Evolutionary conservation across 257 asterid species (phyloP), one percentile per base, ranked within the genome.

Genomic region (Gentiana macrophylla): DNA sequence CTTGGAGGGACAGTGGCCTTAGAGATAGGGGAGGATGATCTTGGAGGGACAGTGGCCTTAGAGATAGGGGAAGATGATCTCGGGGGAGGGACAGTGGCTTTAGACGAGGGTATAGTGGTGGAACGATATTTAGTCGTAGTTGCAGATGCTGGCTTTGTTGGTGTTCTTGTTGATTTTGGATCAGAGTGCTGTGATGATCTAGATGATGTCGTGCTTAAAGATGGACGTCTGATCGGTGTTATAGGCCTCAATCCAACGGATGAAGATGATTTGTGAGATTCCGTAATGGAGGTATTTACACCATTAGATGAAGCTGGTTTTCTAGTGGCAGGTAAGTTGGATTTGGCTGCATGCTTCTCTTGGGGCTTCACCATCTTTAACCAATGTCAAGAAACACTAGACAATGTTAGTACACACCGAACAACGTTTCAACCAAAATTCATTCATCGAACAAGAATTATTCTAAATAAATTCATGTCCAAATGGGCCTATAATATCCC

Each of bases 211-310:
- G 74, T 50, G 70, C 69, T 81, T 60, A 80, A 56, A 56, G 84
- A 81, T 52, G 91, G 82, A 45, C 95, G 94, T 36, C 94, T 89
- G 0, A 94, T 86, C 35, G 95, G 97, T 32, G 97, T 88, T 61
- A 72, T 80, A 35, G 97, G 97, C 74, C 99, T 83, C 61, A 95
- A 83, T 12, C 94, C 95, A 12, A 94, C 86, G 13, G 99, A 80
- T 59, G 99, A 92, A 49, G 97, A 77, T 60, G 95, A 95, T 52
- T 94, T 62, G 62, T 91, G 88, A 62, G 80, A 73, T 60, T 87
- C 86, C 51, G 79, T 79, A 50, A 70, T 77, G 56, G 95, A 82
- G 48, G 89, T 65, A 65, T 81, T 92, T 67, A 85, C 52, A 50
- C 89, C 91, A 47, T 76, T 72, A 52, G 91, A 77, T 46, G 82